Percentiles rank a stretch among this genome's conserved stretches.
phyloP scores from a whole-genome alignment of 306 rosid species.

The Lathyrus oleraceus region DNA sequence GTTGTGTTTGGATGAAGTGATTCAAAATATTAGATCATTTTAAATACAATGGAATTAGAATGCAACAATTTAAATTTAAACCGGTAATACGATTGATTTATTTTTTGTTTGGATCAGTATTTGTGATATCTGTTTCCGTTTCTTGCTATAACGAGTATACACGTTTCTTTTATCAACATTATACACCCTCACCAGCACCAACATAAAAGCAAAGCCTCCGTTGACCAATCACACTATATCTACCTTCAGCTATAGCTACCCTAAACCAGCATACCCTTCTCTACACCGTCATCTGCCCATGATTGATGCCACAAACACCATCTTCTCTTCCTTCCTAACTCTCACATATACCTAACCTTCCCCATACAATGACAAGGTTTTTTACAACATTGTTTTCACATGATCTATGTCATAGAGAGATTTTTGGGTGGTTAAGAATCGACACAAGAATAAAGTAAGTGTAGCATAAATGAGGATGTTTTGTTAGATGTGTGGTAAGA shows the following conservation, averaged over 20 bases:
- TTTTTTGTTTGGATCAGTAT: conserved; percentile 8
- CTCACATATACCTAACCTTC: neutral
- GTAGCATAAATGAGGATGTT: no score
- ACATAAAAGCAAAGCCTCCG: conserved; percentile 6
- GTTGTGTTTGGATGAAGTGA: neutral
- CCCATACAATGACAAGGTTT: neutral
- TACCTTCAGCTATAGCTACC: conserved; percentile 4
- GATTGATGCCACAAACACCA: neutral
- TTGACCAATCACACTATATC: neutral
- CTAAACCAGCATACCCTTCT: conserved; percentile 1
- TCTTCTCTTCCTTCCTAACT: neutral
- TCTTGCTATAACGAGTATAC: neutral
- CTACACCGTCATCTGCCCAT: neutral
- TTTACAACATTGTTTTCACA: neutral
- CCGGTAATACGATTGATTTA: neutral
- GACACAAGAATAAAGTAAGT: no score
- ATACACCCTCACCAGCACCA: neutral
- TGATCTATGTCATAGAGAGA: no score
- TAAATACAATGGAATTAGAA: neutral
- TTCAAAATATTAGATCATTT: conserved; percentile 3
- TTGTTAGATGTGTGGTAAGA: no score
- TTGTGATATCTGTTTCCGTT: conserved; percentile 8
- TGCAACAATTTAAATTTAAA: neutral
- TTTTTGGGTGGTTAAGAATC: no score
- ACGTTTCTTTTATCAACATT: neutral